phyloP scores from a whole-genome alignment of 129 eudicot genomes.

The Scalesia atractyloides region DNA sequence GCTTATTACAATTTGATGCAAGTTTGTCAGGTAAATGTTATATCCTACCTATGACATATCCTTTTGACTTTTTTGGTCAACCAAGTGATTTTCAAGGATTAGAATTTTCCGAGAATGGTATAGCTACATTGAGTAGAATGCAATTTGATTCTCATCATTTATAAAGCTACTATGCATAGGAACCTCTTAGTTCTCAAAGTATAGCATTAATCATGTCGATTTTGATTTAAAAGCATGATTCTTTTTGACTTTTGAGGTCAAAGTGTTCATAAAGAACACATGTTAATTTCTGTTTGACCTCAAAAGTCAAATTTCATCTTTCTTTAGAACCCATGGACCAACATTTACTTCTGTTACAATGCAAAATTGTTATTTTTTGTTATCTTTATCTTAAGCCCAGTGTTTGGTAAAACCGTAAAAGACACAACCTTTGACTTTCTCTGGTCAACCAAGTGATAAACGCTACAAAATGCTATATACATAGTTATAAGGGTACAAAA shows the following conservation, averaged over 20 bases:
- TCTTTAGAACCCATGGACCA: neutral
- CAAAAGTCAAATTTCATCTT: neutral
- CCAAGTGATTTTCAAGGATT: neutral
- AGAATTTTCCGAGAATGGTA: neutral
- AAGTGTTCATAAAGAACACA: neutral
- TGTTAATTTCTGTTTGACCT: neutral
- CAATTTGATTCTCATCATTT: constrained; percentile 3
- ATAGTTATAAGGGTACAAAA: too few relatives aligned
- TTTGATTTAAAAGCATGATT: neutral
- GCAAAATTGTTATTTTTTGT: neutral
- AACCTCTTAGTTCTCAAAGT: neutral
- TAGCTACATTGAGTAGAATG: neutral
- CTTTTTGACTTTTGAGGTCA: neutral
- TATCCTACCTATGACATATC: neutral
- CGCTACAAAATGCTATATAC: too few relatives aligned
- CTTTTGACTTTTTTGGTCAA: constrained; percentile 16
- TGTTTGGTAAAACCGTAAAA: too few relatives aligned
- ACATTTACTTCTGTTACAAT: neutral
- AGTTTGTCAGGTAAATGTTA: constrained; percentile 69
- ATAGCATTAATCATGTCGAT: neutral
- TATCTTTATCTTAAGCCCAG: too few relatives aligned
- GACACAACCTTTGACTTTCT: too few relatives aligned
- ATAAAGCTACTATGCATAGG: neutral
- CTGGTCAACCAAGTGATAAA: too few relatives aligned
- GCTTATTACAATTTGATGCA: constrained; percentile 79